Conservation (phyloP, 1,284 basidiomycete genomes). For the Chalciporus piperatoides region DNA sequence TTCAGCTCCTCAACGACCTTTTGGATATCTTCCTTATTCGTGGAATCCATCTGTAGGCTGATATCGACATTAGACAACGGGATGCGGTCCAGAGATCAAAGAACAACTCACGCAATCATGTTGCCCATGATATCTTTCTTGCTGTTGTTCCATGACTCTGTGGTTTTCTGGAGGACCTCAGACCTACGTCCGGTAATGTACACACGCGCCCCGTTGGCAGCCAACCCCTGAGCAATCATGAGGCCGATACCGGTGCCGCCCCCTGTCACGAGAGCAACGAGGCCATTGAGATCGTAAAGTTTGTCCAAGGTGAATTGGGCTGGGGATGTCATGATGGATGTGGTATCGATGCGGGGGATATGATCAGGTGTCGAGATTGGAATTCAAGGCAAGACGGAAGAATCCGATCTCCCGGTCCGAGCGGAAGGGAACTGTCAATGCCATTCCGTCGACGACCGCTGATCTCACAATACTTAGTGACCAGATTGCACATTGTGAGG, state of each 20-base stretch:
- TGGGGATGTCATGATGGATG: constrained; percentile 23
- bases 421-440: not conserved
- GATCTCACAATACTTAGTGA: too few species aligned
- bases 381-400: not conserved
- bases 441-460: too few species aligned
- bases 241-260: constrained; percentile 79
- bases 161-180: constrained; percentile 57
- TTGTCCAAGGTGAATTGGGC: constrained; percentile 33
- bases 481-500: too few species aligned
- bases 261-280: constrained; percentile 73
- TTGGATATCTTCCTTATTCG: constrained; percentile 62
- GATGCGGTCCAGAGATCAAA: constrained; percentile 3
- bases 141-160: constrained; percentile 43
- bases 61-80: not conserved
- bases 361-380: too few species aligned
- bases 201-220: constrained; percentile 75
- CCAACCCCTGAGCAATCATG: constrained; percentile 73
- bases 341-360: not conserved
- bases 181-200: constrained; percentile 72
- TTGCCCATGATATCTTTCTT: constrained; percentile 39
- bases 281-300: constrained; percentile 57
- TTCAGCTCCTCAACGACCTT: constrained; percentile 45
- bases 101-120: constrained; percentile 53
- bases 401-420: not conserved
- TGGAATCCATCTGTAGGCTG: constrained; percentile 69